These are phyloP conservation scores for Talaromyces islandicus DNA, from an alignment of 2,329 filamentous ascomycete species.

Conservation along the genomic window DNA sequence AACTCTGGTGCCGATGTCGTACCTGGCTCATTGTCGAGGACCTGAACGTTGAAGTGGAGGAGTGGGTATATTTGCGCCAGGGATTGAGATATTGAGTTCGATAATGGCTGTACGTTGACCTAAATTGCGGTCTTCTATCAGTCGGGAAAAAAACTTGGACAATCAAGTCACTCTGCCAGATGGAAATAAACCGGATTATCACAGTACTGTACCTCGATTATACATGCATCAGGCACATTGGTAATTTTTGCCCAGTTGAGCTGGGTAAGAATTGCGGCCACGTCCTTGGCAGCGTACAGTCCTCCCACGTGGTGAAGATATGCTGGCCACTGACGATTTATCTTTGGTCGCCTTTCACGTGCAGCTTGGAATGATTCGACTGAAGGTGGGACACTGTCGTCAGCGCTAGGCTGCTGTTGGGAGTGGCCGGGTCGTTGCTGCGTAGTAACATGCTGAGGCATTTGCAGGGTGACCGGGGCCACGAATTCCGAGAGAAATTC, in stretches of 20 bases:
- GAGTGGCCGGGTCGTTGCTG: neutral
- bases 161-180: neutral
- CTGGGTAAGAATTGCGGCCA: neutral
- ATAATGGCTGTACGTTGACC: neutral
- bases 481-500: slow-evolving; percentile 34
- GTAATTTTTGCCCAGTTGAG: neutral
- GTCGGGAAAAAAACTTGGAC: neutral
- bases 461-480: slow-evolving; percentile 31
- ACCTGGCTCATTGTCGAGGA: neutral
- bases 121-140: neutral
- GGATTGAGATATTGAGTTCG: neutral
- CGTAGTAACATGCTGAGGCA: slow-evolving; percentile 15
- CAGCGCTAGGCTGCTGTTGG: neutral
- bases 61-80: neutral
- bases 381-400: neutral
- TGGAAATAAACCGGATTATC: neutral
- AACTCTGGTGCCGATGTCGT: neutral
- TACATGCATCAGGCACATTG: neutral
- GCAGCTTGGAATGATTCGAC: neutral
- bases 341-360: neutral
- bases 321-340: neutral
- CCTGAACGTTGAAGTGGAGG: neutral
- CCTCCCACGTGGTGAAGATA: neutral
- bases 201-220: neutral
- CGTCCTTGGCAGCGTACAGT: neutral